A percentile compares a stretch with the other conserved stretches of the same genome.
Evolutionary conservation across 352 stramenopile genomes (phyloP).

Genomic region (Pythium dissotocum): DNA sequence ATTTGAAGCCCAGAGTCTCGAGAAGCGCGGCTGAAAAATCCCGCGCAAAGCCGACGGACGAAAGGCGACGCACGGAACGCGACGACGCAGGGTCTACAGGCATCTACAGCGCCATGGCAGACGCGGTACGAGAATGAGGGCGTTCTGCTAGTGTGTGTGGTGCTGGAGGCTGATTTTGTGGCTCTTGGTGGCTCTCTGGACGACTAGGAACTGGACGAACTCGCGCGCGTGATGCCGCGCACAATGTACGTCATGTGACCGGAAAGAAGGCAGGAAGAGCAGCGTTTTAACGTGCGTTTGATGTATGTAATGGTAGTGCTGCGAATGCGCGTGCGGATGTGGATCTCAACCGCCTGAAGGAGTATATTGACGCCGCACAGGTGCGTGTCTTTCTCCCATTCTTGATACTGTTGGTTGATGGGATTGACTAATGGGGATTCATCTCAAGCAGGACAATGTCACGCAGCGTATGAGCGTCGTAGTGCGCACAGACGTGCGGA

Average conservation of each 20-base stretch:
- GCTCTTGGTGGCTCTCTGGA: background rate
- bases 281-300: background rate
- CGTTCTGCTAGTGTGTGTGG: background rate
- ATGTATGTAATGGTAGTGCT: constrained; percentile 14
- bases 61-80: background rate
- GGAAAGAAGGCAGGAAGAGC: background rate
- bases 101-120: constrained; percentile 13
- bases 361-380: constrained; percentile 61
- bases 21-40: constrained; percentile 14
- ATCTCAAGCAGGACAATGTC: constrained; percentile 15
- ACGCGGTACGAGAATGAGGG: constrained; percentile 12
- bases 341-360: constrained; percentile 49
- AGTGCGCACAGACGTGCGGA: constrained; percentile 66
- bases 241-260: constrained; percentile 43
- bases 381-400: constrained; percentile 6
- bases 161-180: background rate
- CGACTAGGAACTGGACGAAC: constrained; percentile 42
- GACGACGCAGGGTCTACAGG: background rate
- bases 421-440: background rate
- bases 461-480: constrained; percentile 44
- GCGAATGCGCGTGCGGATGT: constrained; percentile 49
- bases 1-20: constrained; percentile 11
- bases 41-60: constrained; percentile 11
- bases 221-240: constrained; percentile 70
- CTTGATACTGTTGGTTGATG: background rate